These are phyloP conservation scores for Entrophospora sp. DNA, from an alignment of 192 early-diverging fungal genomes.

Conservation along the genomic window DNA sequence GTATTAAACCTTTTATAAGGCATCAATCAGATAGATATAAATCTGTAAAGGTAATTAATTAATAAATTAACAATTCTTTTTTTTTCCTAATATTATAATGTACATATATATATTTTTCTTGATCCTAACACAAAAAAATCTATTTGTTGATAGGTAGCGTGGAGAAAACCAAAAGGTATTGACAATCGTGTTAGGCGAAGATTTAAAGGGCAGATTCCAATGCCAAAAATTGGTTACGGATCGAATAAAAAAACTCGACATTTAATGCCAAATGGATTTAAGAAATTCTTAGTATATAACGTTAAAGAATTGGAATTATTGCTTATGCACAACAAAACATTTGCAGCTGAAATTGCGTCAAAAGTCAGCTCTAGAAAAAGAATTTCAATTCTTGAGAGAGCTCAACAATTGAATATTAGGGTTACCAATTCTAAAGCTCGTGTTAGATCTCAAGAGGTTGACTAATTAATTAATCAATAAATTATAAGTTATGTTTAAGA, in stretches of 20 bases:
- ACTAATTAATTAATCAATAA: too few species aligned
- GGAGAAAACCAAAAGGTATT: slow-evolving; percentile 99
- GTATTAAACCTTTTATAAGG: slow-evolving; percentile 92
- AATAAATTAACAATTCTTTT: background rate
- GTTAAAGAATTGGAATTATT: slow-evolving; percentile 86
- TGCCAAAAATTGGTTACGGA: slow-evolving; percentile 99
- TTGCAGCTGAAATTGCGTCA: slow-evolving; percentile 98
- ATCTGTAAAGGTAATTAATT: slow-evolving; percentile 68
- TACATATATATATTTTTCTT: too few species aligned
- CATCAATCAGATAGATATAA: slow-evolving; percentile 98
- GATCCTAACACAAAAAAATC: too few species aligned
- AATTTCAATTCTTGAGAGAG: slow-evolving; percentile 84
- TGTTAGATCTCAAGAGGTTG: slow-evolving; percentile 16
- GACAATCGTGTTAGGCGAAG: slow-evolving; percentile 96
- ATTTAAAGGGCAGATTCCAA: slow-evolving; percentile 94
- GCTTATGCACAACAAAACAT: slow-evolving; percentile 99
- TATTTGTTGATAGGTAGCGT: slow-evolving; percentile 78
- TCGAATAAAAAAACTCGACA: slow-evolving; percentile 94
- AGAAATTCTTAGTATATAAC: slow-evolving; percentile 95
- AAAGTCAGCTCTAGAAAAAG: slow-evolving; percentile 93
- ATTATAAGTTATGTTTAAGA: too few species aligned
- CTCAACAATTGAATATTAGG: slow-evolving; percentile 93
- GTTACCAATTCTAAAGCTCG: slow-evolving; percentile 66
- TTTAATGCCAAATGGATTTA: slow-evolving; percentile 97
- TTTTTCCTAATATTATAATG: slow-evolving; percentile 1